Base-by-base conservation (phyloP, 1,284 basidiomycete species). In the Pholiota adiposa region DNA sequence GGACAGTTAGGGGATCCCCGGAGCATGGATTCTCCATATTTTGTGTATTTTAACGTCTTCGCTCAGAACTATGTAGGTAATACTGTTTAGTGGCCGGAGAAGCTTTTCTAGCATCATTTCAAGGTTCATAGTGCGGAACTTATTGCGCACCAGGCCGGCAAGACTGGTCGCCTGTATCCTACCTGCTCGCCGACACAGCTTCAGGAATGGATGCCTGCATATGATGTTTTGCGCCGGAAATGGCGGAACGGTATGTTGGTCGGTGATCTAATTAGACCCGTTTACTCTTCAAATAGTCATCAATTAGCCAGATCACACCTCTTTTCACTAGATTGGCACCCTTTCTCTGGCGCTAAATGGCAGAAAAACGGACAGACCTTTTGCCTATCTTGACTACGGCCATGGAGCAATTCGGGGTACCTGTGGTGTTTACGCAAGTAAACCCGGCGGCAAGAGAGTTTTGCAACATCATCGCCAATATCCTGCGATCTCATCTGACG, bases 401-500 rank as follows among this genome's bases (percentile, higher is more conserved):
- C 54, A 40, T 56, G 46, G 54, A 40, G 33, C 36, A 56, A 49
- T 50, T 46, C 33, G 33, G 44, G 43, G 54, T 50, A 40, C 48
- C 46, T 44, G 41, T 49, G 16, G 34, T 50, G 54, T 44, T 29
- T 36, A 21, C 52, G 41, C 56, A 56, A 57, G 31, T 56, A 44
- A 50, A 61, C 34, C 65, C 65, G 65, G 56, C 65, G 65, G 64
- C 62, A 56, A 51, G 36, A 54, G 33, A 49, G 57, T 40, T 53
- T 54, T 48, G 21, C 18, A 49, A 40, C 49, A 57, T 44, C 33
- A 55, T 29, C 43, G 31, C 44, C 23, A 50, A 54, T 59, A 34
- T 62, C 60, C 59, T 61, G 62, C 60, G 61, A 66, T 66, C 63
- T 64, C 62, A 66, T 64, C 59, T 64, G 59, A 59, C 54, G 50